These are phyloP conservation scores for Chlamydomonas sp. DNA, from an alignment of 139 green algal species.

Conservation along the genomic window DNA sequence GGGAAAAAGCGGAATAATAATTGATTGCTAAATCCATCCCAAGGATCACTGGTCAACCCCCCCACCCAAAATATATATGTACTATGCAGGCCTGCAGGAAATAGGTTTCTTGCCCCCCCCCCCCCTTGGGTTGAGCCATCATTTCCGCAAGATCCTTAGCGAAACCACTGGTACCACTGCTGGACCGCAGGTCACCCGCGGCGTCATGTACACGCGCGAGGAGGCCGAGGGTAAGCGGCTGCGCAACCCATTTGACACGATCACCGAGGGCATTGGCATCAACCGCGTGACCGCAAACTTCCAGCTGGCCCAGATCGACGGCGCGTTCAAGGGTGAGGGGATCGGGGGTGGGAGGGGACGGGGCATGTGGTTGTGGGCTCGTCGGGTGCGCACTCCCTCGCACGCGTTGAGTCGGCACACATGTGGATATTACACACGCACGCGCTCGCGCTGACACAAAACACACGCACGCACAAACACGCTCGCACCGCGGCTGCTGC, in stretches of 20 bases:
- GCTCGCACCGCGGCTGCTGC: no score
- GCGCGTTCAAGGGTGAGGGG: constrained; percentile 54
- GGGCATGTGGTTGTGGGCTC: background rate
- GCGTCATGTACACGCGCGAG: constrained; percentile 23
- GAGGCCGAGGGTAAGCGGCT: constrained; percentile 67
- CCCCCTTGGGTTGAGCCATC: no score
- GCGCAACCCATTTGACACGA: constrained; percentile 88
- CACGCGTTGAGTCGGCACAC: no score
- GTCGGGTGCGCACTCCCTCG: no score
- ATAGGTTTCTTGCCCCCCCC: no score
- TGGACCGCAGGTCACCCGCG: constrained; percentile 56
- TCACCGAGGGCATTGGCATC: constrained; percentile 82
- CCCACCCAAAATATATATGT: constrained; percentile 1
- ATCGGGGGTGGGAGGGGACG: background rate
- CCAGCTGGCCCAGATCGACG: constrained; percentile 52
- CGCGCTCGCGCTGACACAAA: background rate
- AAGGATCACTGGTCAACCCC: no score
- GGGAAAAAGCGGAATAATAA: no score
- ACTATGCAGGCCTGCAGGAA: background rate
- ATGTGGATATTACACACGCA: no score
- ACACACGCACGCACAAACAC: no score
- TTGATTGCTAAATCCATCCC: no score
- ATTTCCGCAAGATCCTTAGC: no score
- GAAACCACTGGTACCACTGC: background rate
- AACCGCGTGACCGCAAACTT: constrained; percentile 94